phyloP scores from a whole-genome alignment of 2,329 filamentous ascomycete species.

The Arachnomyces sp. region DNA sequence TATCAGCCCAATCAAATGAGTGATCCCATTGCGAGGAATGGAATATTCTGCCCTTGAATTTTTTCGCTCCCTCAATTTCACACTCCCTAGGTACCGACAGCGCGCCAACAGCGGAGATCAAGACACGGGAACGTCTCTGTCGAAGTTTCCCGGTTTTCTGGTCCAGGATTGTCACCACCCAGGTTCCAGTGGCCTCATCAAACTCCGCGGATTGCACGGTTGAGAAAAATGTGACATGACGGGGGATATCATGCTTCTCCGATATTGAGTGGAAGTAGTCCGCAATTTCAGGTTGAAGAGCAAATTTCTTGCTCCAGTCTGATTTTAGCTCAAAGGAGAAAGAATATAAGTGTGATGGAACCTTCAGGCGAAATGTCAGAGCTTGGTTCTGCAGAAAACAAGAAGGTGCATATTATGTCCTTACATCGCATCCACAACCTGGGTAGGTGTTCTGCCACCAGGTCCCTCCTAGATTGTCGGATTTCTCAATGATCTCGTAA shows the following conservation, averaged over 20 bases:
- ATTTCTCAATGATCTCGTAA: conserved; percentile 41
- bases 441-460: conserved; percentile 31
- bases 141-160: conserved; percentile 14
- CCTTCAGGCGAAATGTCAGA: conserved; percentile 11
- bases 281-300: conserved; percentile 31
- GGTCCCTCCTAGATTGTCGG: conserved; percentile 29
- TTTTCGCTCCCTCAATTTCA: conserved; percentile 23
- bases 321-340: conserved; percentile 38
- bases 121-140: conserved; percentile 16
- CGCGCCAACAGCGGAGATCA: conserved; percentile 25
- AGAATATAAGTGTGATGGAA: conserved; percentile 35
- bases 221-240: conserved; percentile 16
- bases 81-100: conserved; percentile 21
- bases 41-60: conserved; percentile 30
- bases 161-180: conserved; percentile 22
- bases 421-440: conserved; percentile 32
- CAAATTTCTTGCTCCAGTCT: conserved; percentile 30
- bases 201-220: conserved; percentile 15
- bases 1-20: conserved; percentile 29
- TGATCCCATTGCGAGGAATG: conserved; percentile 39
- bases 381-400: not conserved
- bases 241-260: conserved; percentile 14
- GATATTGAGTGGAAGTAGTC: conserved; percentile 17
- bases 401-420: conserved; percentile 2
- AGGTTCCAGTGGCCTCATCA: conserved; percentile 16